Conservation (phyloP, 176 grass and related monocot species). For the Oropetium thomaeum region DNA sequence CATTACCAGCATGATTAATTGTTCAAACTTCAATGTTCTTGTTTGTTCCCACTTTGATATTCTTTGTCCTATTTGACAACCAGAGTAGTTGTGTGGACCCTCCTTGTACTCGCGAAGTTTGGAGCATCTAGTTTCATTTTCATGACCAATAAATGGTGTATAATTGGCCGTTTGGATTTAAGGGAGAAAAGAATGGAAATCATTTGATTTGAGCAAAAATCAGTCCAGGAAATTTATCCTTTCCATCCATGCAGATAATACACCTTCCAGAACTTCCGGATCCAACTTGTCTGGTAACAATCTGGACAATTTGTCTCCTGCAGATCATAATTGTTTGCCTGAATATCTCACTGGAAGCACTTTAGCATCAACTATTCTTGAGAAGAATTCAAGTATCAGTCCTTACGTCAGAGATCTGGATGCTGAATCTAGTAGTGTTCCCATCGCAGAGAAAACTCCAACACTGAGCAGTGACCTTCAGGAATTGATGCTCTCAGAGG, state of each 20-base stretch:
- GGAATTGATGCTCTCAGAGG: slow-evolving; percentile 28
- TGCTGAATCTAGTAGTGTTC: slow-evolving; percentile 4
- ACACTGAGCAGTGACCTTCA: slow-evolving; percentile 9
- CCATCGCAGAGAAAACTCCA: slow-evolving; percentile 26
- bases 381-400: slow-evolving; percentile 17
- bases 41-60: background rate
- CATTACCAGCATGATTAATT: slow-evolving; percentile 13
- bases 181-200: slow-evolving; percentile 1
- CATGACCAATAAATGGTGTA: background rate
- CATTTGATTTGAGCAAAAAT: slow-evolving; percentile 5
- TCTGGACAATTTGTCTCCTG: slow-evolving; percentile 12
- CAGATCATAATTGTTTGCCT: slow-evolving; percentile 26
- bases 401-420: slow-evolving; percentile 12
- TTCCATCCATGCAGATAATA: slow-evolving; percentile 37
- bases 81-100: slow-evolving; percentile 13
- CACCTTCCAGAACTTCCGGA: slow-evolving; percentile 30
- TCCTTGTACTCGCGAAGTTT: slow-evolving; percentile 23
- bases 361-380: slow-evolving; percentile 15
- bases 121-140: slow-evolving; percentile 13
- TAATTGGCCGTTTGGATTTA: background rate
- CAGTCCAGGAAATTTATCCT: slow-evolving; percentile 21
- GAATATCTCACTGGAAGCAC: slow-evolving; percentile 32
- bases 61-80: slow-evolving; percentile 17
- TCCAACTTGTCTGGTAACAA: slow-evolving; percentile 12
- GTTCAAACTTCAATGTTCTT: background rate